Conservation (phyloP, 2,329 filamentous ascomycete species). For the Dactylellina drechsleri region DNA sequence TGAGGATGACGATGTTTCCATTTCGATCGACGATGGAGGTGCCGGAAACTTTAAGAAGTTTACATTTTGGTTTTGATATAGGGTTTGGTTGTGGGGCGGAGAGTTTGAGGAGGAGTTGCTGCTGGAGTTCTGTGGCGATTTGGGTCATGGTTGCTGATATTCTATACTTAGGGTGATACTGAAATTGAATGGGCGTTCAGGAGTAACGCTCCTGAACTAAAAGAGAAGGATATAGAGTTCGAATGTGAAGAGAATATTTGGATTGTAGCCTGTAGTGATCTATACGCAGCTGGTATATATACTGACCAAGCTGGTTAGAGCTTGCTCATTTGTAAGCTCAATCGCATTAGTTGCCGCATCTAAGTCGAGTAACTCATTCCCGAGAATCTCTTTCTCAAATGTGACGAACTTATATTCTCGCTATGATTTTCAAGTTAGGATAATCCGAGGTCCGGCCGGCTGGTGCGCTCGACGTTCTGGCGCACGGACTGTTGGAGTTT, state of each 20-base stretch:
- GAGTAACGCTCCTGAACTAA: background rate
- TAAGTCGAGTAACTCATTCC: too few relatives aligned
- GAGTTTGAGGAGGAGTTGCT: constrained; percentile 40
- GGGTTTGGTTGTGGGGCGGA: constrained; percentile 12
- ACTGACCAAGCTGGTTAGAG: too few relatives aligned
- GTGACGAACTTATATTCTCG: too few relatives aligned
- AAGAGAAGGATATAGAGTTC: background rate
- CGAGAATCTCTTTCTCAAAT: too few relatives aligned
- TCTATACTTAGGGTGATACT: background rate
- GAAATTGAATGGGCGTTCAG: background rate
- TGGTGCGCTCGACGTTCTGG: too few relatives aligned
- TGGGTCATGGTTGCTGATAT: constrained; percentile 28
- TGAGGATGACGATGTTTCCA: constrained; percentile 64
- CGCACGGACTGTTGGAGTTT: too few relatives aligned
- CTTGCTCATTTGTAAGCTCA: too few relatives aligned
- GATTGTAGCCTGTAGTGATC: constrained; percentile 26
- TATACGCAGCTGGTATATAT: too few relatives aligned
- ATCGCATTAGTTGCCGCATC: too few relatives aligned
- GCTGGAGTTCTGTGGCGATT: constrained; percentile 42
- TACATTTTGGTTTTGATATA: constrained; percentile 12
- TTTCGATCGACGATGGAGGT: constrained; percentile 64
- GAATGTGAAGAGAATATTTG: too few relatives aligned
- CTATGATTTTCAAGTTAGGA: too few relatives aligned
- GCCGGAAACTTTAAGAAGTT: constrained; percentile 62
- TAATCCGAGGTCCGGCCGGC: too few relatives aligned